A percentile compares a stretch with the other conserved stretches of the same genome.
Conservation (phyloP, 352 stramenopile species). For the Albugo laibachii region DNA sequence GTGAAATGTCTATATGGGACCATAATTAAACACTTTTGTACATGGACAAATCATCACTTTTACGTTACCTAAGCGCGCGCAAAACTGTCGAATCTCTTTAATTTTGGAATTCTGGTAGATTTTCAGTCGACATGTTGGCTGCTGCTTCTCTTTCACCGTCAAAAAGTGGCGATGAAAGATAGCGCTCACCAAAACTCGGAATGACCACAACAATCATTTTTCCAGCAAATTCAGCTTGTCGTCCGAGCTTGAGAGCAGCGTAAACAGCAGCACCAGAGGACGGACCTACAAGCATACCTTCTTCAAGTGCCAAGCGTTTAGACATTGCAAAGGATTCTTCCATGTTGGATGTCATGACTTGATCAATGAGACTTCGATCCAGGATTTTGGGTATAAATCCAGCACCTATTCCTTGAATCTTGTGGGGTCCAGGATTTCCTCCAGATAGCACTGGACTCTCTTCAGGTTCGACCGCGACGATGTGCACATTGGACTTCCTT, state of each 20-base stretch:
- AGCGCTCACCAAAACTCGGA: conserved; percentile 80
- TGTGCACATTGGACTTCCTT: conserved; percentile 61
- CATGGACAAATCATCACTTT: no score
- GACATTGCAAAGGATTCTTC: conserved; percentile 72
- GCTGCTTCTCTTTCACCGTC: conserved; percentile 60
- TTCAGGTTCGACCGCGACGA: conserved; percentile 70
- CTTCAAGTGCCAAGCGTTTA: conserved; percentile 64
- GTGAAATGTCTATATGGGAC: no score
- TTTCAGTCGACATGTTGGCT: conserved; percentile 31
- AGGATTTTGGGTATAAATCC: conserved; percentile 73
- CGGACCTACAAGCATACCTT: conserved; percentile 73
- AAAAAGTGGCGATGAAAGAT: conserved; percentile 63
- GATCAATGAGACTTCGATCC: conserved; percentile 65
- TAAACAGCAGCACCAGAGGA: conserved; percentile 74
- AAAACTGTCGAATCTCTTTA: no score
- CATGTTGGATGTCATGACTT: conserved; percentile 70
- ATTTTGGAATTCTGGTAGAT: conserved; percentile 5
- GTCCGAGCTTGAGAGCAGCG: conserved; percentile 62
- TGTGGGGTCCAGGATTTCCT: conserved; percentile 58
- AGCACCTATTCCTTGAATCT: conserved; percentile 74
- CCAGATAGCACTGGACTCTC: conserved; percentile 71
- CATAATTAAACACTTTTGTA: no score
- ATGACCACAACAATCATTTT: conserved; percentile 84
- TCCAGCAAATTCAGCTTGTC: conserved; percentile 55
- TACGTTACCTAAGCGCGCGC: no score